Conservation (phyloP, 805 yeast genomes). For the Blastobotrys mokoenaii region DNA sequence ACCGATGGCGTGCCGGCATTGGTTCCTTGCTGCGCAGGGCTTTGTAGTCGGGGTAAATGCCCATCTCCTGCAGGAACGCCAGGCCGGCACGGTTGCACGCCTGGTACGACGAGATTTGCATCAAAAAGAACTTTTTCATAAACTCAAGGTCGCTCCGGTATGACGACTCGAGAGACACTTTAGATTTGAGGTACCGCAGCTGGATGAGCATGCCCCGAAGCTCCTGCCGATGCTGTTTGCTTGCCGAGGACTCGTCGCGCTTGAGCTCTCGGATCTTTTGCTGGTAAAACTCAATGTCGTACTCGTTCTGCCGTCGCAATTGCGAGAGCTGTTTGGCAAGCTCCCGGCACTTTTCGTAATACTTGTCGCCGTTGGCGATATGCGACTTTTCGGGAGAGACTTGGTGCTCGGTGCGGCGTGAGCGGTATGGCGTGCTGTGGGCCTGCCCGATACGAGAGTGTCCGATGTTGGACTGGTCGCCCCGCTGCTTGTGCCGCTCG, state of each 20-base stretch:
- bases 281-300: too few relatives aligned
- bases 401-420: too few relatives aligned
- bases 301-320: too few relatives aligned
- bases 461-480: not conserved
- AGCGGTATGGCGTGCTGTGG: too few relatives aligned
- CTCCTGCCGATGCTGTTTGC: not conserved
- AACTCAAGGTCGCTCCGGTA: conserved; percentile 26
- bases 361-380: too few relatives aligned
- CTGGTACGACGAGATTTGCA: conserved; percentile 24
- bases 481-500: conserved; percentile 1
- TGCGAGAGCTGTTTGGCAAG: too few relatives aligned
- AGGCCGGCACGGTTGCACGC: conserved; percentile 24
- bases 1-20: conserved; percentile 9
- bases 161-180: conserved; percentile 14
- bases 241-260: too few relatives aligned
- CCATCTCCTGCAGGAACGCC: conserved; percentile 22
- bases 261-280: too few relatives aligned
- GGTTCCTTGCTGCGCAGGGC: not conserved
- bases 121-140: conserved; percentile 25
- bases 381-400: too few relatives aligned
- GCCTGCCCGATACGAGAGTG: not conserved
- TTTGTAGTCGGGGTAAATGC: conserved; percentile 23
- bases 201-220: conserved; percentile 14
- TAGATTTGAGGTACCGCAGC: conserved; percentile 16
- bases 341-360: too few relatives aligned